Conservation (phyloP, 345 rosid species). For the Brassica rapa region DNA sequence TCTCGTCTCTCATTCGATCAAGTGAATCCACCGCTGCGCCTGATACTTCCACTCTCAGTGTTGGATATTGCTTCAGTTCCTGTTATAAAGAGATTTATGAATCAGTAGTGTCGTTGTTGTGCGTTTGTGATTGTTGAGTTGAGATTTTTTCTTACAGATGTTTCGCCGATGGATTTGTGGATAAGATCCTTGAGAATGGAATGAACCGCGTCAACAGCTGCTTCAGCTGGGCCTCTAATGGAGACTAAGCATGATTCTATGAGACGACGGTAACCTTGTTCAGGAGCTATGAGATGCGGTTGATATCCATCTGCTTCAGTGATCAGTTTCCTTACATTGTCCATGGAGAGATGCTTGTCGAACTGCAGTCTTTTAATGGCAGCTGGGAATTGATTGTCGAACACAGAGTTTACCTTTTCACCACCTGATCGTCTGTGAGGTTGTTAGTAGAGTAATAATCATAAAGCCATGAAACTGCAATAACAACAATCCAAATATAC, state of each 20-base stretch:
- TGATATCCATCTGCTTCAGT: constrained; percentile 99
- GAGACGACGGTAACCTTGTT: constrained; percentile 94
- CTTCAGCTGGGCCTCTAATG: constrained; percentile 94
- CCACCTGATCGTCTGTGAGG: constrained; percentile 90
- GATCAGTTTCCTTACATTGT: constrained; percentile 78
- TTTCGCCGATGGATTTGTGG: constrained; percentile 71
- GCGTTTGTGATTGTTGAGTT: neutral
- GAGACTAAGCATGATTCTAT: constrained; percentile 83
- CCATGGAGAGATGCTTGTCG: constrained; percentile 88
- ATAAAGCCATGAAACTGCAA: neutral
- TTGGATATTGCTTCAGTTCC: constrained; percentile 95
- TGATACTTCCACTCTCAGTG: constrained; percentile 80
- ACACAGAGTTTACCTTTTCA: constrained; percentile 80
- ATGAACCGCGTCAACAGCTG: constrained; percentile 96
- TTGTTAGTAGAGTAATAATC: constrained; percentile 11
- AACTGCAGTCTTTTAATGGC: constrained; percentile 91
- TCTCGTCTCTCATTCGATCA: constrained; percentile 91
- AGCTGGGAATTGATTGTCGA: constrained; percentile 87
- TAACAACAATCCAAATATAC: constrained; percentile 7
- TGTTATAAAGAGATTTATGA: constrained; percentile 21
- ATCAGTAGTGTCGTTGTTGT: neutral
- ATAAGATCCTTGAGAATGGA: constrained; percentile 82
- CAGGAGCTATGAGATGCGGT: constrained; percentile 98
- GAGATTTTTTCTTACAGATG: constrained; percentile 50
- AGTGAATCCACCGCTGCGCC: constrained; percentile 80